Percentiles rank a stretch among this genome's conserved stretches.
phyloP scores from a whole-genome alignment of 768 basidiomycete species.

The Neoboletus brunneissimus region DNA sequence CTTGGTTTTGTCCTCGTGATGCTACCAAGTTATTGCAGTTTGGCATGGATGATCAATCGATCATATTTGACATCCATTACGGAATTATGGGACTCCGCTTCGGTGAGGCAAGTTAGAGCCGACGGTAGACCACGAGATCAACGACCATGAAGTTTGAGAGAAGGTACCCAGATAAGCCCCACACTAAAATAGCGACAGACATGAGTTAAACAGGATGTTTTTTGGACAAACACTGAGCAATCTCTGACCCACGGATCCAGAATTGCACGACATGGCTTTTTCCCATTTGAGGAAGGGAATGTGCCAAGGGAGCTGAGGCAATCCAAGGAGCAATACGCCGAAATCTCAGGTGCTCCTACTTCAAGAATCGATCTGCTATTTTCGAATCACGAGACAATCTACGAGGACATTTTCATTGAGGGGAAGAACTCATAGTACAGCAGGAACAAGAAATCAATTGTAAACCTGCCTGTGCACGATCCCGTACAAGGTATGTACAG shows the following conservation, averaged over 20 bases:
- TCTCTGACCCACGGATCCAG: conserved; percentile 8
- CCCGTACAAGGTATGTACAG: conserved; percentile 34
- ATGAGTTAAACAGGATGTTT: neutral
- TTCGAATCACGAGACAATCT: conserved; percentile 29
- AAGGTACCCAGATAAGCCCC: neutral
- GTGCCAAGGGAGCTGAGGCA: neutral
- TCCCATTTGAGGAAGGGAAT: neutral
- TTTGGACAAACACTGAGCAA: conserved; percentile 1
- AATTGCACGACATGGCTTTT: neutral
- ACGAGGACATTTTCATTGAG: conserved; percentile 36
- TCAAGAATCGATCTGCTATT: conserved; percentile 24
- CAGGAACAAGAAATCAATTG: conserved; percentile 29
- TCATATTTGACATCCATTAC: neutral
- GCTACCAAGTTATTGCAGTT: neutral
- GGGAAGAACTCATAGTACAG: conserved; percentile 28
- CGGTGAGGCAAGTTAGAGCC: neutral
- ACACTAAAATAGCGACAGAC: conserved; percentile 11
- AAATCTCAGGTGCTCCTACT: conserved; percentile 11
- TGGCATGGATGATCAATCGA: neutral
- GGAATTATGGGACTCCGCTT: conserved; percentile 1
- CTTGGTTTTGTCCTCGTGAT: conserved; percentile 3
- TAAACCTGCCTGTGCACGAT: conserved; percentile 40
- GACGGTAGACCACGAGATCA: neutral
- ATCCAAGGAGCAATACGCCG: conserved; percentile 1
- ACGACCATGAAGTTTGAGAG: neutral